phyloP scores from a whole-genome alignment of 2,329 filamentous ascomycete genomes.

The Graphiopsis chlorocephala region DNA sequence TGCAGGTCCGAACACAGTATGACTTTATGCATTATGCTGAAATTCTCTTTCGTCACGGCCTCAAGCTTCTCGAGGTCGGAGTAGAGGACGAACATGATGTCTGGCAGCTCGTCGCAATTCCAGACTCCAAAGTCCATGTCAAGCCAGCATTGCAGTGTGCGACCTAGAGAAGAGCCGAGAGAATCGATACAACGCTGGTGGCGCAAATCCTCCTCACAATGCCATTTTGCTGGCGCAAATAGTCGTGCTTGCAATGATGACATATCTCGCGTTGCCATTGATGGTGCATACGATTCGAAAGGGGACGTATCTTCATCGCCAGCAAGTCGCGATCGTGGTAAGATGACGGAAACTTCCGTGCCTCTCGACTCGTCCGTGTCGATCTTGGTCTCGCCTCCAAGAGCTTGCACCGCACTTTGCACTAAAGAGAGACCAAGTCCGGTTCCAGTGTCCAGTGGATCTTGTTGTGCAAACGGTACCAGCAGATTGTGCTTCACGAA shows the following conservation, averaged over 20 bases:
- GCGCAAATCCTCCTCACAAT: not conserved
- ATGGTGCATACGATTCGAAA: not conserved
- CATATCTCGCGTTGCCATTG: constrained; percentile 15
- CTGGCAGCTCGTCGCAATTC: not conserved
- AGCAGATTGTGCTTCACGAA: constrained; percentile 60
- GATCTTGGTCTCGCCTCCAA: constrained; percentile 53
- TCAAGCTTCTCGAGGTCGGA: not conserved
- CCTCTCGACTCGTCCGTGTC: constrained; percentile 20
- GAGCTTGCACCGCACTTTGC: constrained; percentile 52
- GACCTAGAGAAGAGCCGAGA: constrained; percentile 4
- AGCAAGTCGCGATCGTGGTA: constrained; percentile 1
- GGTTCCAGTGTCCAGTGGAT: constrained; percentile 55
- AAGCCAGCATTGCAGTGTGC: constrained; percentile 11
- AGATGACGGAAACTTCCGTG: constrained; percentile 16
- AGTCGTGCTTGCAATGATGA: constrained; percentile 18
- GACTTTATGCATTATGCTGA: not conserved
- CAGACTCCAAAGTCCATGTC: not conserved
- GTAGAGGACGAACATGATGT: not conserved
- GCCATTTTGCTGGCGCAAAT: constrained; percentile 9
- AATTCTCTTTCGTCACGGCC: not conserved
- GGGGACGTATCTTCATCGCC: not conserved
- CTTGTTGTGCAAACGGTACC: constrained; percentile 61
- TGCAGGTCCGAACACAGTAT: constrained; percentile 5
- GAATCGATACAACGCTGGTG: constrained; percentile 11
- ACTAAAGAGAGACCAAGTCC: constrained; percentile 65